A percentile compares a stretch with the other conserved stretches of the same genome.
Conservation (phyloP, 1,139 yeast genomes). For the Lodderomyces oxycetoniae region DNA sequence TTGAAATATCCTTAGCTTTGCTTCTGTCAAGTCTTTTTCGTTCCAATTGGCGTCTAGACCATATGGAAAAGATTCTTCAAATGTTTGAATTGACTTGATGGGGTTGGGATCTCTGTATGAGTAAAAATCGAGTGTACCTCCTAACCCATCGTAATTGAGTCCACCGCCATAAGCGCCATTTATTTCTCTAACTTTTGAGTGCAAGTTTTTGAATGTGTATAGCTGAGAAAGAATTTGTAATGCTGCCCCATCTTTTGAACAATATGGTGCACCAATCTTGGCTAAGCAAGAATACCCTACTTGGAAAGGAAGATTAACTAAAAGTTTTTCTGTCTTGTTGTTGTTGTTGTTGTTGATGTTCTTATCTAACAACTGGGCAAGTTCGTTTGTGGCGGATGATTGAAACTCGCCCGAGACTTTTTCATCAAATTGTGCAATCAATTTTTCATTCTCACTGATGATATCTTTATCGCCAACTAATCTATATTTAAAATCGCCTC, state of each 20-base stretch:
- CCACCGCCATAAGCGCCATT: conserved; percentile 99
- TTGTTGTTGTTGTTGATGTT: not conserved
- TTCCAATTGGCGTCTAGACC: conserved; percentile 51
- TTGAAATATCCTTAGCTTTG: conserved; percentile 87
- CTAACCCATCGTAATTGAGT: conserved; percentile 72
- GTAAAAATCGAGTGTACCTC: conserved; percentile 76
- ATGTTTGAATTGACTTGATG: conserved; percentile 57
- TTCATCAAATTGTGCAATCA: conserved; percentile 33
- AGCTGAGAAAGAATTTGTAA: conserved; percentile 79
- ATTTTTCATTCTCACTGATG: conserved; percentile 37
- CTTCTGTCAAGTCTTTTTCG: conserved; percentile 72
- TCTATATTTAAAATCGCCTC: conserved; percentile 44
- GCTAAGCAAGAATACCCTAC: conserved; percentile 80
- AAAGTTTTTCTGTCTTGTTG: conserved; percentile 24
- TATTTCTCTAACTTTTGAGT: conserved; percentile 85
- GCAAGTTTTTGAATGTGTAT: conserved; percentile 77
- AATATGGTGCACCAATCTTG: conserved; percentile 61
- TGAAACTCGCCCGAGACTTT: conserved; percentile 6
- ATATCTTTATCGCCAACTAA: conserved; percentile 53
- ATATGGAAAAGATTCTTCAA: conserved; percentile 52
- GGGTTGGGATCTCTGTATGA: conserved; percentile 96
- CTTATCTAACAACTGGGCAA: conserved; percentile 4
- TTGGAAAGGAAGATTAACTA: conserved; percentile 78
- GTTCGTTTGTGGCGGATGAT: not conserved
- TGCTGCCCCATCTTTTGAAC: conserved; percentile 74